phyloP scores from a whole-genome alignment of 1,284 basidiomycete genomes.

The Rhodotorula sp. region DNA sequence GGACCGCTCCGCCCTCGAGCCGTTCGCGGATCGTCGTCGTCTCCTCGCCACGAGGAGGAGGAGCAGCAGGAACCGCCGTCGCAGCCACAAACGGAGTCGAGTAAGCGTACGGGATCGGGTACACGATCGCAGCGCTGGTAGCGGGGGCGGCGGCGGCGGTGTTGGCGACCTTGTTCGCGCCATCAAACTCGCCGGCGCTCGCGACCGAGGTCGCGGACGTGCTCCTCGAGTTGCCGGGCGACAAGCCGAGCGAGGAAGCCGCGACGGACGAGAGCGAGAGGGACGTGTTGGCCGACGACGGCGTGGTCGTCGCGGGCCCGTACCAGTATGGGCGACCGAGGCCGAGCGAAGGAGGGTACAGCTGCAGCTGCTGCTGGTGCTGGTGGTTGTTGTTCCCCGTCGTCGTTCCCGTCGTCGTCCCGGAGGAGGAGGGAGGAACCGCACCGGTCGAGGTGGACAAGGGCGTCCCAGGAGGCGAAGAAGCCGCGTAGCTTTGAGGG shows the following conservation, averaged over 20 bases:
- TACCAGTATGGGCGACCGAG: neutral
- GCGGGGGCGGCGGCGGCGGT: no score
- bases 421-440: no score
- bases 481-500: neutral
- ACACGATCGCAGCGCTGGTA: neutral
- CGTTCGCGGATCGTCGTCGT: neutral
- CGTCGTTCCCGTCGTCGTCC: neutral
- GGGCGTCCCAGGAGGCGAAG: neutral
- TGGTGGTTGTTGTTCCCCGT: neutral
- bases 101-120: conserved; percentile 1
- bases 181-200: no score
- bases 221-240: neutral
- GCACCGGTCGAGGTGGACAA: no score
- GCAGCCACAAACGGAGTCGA: no score
- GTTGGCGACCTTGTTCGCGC: no score
- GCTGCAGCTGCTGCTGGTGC: neutral
- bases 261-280: neutral
- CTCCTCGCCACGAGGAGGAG: neutral
- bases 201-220: neutral
- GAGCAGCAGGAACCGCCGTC: neutral
- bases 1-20: neutral
- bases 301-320: neutral
- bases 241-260: neutral
- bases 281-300: neutral
- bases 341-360: conserved; percentile 3